Percentiles rank a stretch among this genome's conserved stretches.
These are phyloP conservation scores for Prasinococcaceae sp. DNA, from an alignment of 139 green algal species.

Conservation along the genomic window DNA sequence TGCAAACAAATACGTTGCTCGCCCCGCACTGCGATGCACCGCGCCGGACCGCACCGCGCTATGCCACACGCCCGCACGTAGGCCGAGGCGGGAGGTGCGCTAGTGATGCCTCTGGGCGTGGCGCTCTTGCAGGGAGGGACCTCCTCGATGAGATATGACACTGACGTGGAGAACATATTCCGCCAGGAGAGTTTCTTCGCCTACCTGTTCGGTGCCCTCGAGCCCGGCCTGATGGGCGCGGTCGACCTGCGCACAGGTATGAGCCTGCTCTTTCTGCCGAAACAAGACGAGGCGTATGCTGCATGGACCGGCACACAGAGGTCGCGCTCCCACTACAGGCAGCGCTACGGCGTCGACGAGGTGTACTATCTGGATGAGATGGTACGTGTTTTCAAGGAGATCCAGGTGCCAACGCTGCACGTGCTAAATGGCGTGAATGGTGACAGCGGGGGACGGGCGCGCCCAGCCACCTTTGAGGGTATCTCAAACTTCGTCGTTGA, in stretches of 20 bases:
- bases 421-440: slow-evolving; percentile 30
- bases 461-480: slow-evolving; percentile 34
- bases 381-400: slow-evolving; percentile 25
- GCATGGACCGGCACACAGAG: not conserved
- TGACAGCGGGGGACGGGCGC: slow-evolving; percentile 13
- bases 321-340: not conserved
- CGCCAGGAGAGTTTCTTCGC: slow-evolving; percentile 75
- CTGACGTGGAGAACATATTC: slow-evolving; percentile 13
- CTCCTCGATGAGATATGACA: slow-evolving; percentile 5
- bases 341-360: slow-evolving; percentile 54
- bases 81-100: too few relatives aligned
- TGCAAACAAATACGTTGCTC: too few relatives aligned
- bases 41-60: too few relatives aligned
- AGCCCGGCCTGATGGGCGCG: slow-evolving; percentile 54
- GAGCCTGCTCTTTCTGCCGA: slow-evolving; percentile 2
- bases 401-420: slow-evolving; percentile 37
- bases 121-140: slow-evolving; percentile 3
- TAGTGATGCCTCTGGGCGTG: too few relatives aligned
- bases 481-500: slow-evolving; percentile 35
- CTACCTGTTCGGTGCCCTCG: slow-evolving; percentile 79
- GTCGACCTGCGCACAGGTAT: slow-evolving; percentile 35
- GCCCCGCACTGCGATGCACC: too few relatives aligned
- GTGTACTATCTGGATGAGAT: slow-evolving; percentile 70
- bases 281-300: slow-evolving; percentile 4
- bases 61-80: too few relatives aligned